These are phyloP conservation scores for Hypoxylon sp. DNA, from an alignment of 2,329 filamentous ascomycete species.

Conservation along the genomic window DNA sequence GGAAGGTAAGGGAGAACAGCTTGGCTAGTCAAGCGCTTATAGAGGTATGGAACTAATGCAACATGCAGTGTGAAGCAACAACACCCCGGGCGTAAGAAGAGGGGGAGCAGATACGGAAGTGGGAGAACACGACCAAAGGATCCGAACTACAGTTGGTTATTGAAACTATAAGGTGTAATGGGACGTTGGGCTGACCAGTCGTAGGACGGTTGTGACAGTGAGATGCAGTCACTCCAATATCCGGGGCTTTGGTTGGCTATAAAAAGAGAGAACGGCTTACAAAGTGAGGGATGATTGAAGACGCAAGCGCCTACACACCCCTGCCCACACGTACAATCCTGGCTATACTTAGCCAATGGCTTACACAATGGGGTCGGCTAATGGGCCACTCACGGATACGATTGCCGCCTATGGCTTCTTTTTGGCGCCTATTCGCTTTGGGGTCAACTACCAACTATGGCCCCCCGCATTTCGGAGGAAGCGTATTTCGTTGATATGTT, in stretches of 20 bases:
- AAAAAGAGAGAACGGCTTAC: slow-evolving; percentile 53
- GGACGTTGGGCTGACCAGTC: slow-evolving; percentile 34
- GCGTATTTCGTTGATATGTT: slow-evolving; percentile 22
- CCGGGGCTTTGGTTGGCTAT: slow-evolving; percentile 57
- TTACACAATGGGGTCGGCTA: slow-evolving; percentile 50
- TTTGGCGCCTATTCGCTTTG: slow-evolving; percentile 50
- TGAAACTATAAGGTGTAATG: slow-evolving; percentile 42
- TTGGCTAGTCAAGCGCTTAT: slow-evolving; percentile 45
- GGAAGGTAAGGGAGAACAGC: slow-evolving; percentile 43
- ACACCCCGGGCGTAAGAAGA: slow-evolving; percentile 51
- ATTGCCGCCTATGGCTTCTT: slow-evolving; percentile 42
- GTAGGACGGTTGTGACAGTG: slow-evolving; percentile 35
- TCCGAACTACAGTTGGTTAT: slow-evolving; percentile 35
- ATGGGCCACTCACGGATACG: slow-evolving; percentile 45
- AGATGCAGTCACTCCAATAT: slow-evolving; percentile 48
- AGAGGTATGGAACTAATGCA: slow-evolving; percentile 51
- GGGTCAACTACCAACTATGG: slow-evolving; percentile 11
- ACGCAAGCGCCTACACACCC: slow-evolving; percentile 58
- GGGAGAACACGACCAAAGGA: slow-evolving; percentile 36
- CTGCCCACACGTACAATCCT: slow-evolving; percentile 48
- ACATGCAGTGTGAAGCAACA: slow-evolving; percentile 47
- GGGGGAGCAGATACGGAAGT: slow-evolving; percentile 42
- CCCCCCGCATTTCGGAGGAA: slow-evolving; percentile 44
- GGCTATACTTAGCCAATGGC: slow-evolving; percentile 48
- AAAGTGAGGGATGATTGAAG: slow-evolving; percentile 50